A percentile compares a stretch with the other conserved stretches of the same genome.
Evolutionary conservation across 2,329 filamentous ascomycete genomes (phyloP).

Genomic region (Fusarium heterosporum): DNA sequence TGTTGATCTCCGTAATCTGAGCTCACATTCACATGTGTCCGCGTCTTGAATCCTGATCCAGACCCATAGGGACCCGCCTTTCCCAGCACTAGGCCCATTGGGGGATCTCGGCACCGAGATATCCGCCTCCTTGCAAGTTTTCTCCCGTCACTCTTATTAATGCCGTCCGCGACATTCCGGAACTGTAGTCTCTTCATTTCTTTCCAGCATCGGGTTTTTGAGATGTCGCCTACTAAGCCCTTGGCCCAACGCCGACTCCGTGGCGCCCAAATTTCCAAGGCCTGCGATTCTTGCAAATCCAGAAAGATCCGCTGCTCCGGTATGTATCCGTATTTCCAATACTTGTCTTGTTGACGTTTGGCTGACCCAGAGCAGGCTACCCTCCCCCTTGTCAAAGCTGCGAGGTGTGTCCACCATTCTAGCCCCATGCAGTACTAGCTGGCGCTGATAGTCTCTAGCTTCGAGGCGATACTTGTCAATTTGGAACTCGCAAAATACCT

Average conservation of each 20-base stretch:
- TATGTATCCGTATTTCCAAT: background rate
- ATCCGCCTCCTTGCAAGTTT: background rate
- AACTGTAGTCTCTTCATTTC: background rate
- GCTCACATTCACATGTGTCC: background rate
- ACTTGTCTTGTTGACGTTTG: background rate
- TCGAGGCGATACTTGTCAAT: conserved; percentile 24
- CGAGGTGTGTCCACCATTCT: conserved; percentile 4
- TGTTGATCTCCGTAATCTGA: background rate
- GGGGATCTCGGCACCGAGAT: conserved; percentile 37
- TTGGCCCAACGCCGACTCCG: conserved; percentile 15
- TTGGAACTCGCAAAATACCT: conserved; percentile 38
- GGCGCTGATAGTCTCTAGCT: conserved; percentile 12
- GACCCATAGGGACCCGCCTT: background rate
- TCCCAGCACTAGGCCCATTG: background rate
- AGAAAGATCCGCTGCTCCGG: conserved; percentile 43
- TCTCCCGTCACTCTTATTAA: background rate
- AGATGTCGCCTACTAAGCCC: conserved; percentile 16
- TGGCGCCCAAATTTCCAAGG: conserved; percentile 35
- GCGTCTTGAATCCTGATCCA: background rate
- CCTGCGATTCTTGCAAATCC: conserved; percentile 40
- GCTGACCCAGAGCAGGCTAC: conserved; percentile 21
- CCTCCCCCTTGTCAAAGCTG: conserved; percentile 39
- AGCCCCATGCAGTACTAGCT: background rate
- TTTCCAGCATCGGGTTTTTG: background rate
- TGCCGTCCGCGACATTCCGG: conserved; percentile 2